Conservation (phyloP, 2,329 filamentous ascomycete genomes). For the Xylaria sp. region DNA sequence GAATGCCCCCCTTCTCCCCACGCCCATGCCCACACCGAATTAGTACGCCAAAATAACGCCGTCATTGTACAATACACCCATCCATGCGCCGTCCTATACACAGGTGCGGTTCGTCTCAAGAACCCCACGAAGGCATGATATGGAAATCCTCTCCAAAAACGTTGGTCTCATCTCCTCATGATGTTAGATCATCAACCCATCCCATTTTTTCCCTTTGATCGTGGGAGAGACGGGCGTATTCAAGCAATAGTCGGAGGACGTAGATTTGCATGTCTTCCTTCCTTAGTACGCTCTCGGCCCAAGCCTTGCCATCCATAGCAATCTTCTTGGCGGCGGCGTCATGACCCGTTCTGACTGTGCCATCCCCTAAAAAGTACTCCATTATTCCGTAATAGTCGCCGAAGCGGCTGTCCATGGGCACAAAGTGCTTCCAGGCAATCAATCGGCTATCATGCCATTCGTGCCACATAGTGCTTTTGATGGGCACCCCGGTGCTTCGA, state of each 20-base stretch:
- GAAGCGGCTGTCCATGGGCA: conserved; percentile 80
- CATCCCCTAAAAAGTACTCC: conserved; percentile 77
- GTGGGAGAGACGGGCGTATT: conserved; percentile 68
- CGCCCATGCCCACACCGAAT: conserved; percentile 26
- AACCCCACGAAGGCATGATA: conserved; percentile 15
- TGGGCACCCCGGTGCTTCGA: conserved; percentile 73
- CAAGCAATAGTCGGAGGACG: conserved; percentile 69
- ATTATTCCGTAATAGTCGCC: conserved; percentile 77
- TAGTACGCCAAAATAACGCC: conserved; percentile 40
- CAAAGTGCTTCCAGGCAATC: conserved; percentile 81
- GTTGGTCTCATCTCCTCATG: conserved; percentile 35
- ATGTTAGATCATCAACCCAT: conserved; percentile 62
- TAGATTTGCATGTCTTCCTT: conserved; percentile 81
- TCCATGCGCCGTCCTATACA: conserved; percentile 23
- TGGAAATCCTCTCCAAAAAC: not conserved
- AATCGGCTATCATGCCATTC: conserved; percentile 85
- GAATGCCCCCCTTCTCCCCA: conserved; percentile 20
- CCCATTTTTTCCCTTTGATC: conserved; percentile 64
- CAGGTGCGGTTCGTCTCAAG: conserved; percentile 11
- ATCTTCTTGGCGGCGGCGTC: conserved; percentile 72
- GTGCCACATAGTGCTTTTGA: conserved; percentile 81
- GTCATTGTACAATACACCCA: conserved; percentile 38
- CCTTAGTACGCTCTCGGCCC: conserved; percentile 74
- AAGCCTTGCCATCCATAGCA: conserved; percentile 71
- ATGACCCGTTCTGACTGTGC: conserved; percentile 54